Percentiles rank a stretch among this genome's conserved stretches.
These are phyloP conservation scores for Gyromitra esculenta DNA, from an alignment of 2,329 filamentous ascomycete genomes.

Conservation along the genomic window DNA sequence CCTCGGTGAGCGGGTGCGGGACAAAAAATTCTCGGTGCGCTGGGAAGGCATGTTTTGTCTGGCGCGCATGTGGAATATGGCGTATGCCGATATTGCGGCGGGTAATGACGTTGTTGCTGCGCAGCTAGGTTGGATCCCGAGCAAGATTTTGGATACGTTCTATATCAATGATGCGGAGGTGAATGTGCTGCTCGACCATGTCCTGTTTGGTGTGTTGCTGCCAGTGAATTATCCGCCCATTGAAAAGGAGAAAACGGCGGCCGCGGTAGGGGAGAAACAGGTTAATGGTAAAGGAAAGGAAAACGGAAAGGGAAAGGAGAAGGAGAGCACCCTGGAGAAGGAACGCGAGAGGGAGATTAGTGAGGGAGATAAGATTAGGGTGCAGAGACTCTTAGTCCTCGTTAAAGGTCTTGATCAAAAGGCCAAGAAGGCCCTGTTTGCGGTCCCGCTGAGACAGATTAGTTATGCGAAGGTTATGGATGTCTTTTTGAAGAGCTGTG, in stretches of 20 bases:
- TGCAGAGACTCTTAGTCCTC: slow-evolving; percentile 83
- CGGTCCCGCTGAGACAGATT: slow-evolving; percentile 80
- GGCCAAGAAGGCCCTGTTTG: slow-evolving; percentile 87
- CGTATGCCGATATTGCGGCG: slow-evolving; percentile 82
- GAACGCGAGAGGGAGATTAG: slow-evolving; percentile 60
- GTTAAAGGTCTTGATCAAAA: slow-evolving; percentile 79
- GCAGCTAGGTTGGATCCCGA: slow-evolving; percentile 83
- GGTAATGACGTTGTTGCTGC: slow-evolving; percentile 79
- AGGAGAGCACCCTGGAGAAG: slow-evolving; percentile 57
- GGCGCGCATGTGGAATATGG: slow-evolving; percentile 91
- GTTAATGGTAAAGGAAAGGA: slow-evolving; percentile 71
- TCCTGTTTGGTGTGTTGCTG: slow-evolving; percentile 87
- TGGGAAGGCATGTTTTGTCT: slow-evolving; percentile 86
- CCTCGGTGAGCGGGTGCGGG: slow-evolving; percentile 86
- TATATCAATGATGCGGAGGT: slow-evolving; percentile 91
- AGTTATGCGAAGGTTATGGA: slow-evolving; percentile 77
- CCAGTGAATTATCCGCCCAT: slow-evolving; percentile 83
- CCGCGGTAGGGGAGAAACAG: slow-evolving; percentile 64
- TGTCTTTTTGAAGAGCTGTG: slow-evolving; percentile 83
- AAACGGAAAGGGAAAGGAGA: slow-evolving; percentile 61
- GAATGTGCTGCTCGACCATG: slow-evolving; percentile 82
- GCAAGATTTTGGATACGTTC: slow-evolving; percentile 83
- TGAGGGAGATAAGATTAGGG: slow-evolving; percentile 79
- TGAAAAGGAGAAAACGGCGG: slow-evolving; percentile 59
- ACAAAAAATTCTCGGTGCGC: slow-evolving; percentile 82